Evolutionary conservation across 352 stramenopile species (phyloP), one percentile per base, ranked within the genome.

Genomic region (Saprolegnia diclina): DNA sequence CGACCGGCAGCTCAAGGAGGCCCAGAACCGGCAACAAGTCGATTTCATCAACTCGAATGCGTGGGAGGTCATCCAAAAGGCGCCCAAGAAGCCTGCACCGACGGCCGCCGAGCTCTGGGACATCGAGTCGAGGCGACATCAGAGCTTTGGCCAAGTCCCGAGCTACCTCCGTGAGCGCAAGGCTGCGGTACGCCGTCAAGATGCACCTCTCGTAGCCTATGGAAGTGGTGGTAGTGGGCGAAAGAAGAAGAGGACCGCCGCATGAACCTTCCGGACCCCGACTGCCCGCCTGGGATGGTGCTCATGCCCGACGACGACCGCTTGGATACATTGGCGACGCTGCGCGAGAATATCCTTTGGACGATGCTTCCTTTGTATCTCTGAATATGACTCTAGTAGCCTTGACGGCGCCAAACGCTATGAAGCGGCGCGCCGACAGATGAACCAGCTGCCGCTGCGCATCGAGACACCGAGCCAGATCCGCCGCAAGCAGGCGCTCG

Each of bases 281-380:
- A 94, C 55, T 96, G 88, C 59, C 90, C 90, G 7, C 82, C 80
- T 11, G 90, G 90, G 0, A 97, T 97, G 90, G 73, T 87, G 56
- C 65, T 77, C 11, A 83, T 97, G 26, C 81, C 82, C 35, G 87
- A 97, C 61, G 82, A 89, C 11, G 88, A 97, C 48, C 78, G 89
- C 0, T 46, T 91, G 19, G 74, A 79, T 0, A 96, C 88, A 4
- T 71, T 96, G 10, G 42, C 62, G 6, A 79, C 92, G 16, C 76
- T 97, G 42, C 74, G 71, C 21, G 74, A 90, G 35, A 93, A 64
- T 69, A 55, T 71, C 67, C 63, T 69, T 69, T 46, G 7, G 9
- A 21, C 63, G 48, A 66, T 64, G 1, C 63, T 35, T 48, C 18
- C 1, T 35, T 69, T 44, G 9, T 5, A 64, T 50, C 67, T 16